A percentile compares a stretch with the other conserved stretches of the same genome.
Evolutionary conservation across 257 asterid genomes (phyloP).

Genomic region (Fraxinus cuspidata): DNA sequence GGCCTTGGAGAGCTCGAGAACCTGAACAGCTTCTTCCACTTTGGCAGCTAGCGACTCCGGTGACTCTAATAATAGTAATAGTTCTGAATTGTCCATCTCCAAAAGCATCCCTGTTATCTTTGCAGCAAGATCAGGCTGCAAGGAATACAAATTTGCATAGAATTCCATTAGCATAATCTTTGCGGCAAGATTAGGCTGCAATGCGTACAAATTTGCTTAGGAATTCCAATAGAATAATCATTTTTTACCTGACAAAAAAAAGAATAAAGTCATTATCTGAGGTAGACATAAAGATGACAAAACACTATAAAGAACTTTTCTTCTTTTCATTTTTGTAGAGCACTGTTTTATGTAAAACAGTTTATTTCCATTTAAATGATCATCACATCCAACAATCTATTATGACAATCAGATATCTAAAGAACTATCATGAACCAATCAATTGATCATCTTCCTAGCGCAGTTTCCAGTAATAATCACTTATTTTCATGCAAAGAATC

Average conservation of each 20-base stretch:
- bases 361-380: no score
- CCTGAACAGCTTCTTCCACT: constrained; percentile 80
- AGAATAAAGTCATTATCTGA: no score
- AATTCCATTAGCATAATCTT: neutral
- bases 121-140: constrained; percentile 74
- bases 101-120: constrained; percentile 90
- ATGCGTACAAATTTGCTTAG: no score
- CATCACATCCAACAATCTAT: no score
- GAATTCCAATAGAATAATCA: neutral
- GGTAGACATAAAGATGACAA: neutral
- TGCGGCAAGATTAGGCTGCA: no score
- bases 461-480: neutral
- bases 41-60: constrained; percentile 63
- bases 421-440: neutral
- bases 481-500: no score
- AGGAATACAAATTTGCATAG: neutral
- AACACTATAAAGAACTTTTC: no score
- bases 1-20: constrained; percentile 56
- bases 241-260: no score
- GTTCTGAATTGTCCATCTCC: constrained; percentile 89
- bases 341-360: no score
- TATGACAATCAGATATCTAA: neutral
- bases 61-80: constrained; percentile 66
- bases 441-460: neutral
- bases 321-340: no score